Percentiles rank a stretch among this genome's conserved stretches.
phyloP scores from a whole-genome alignment of 257 asterid species.

The Sherardia arvensis region DNA sequence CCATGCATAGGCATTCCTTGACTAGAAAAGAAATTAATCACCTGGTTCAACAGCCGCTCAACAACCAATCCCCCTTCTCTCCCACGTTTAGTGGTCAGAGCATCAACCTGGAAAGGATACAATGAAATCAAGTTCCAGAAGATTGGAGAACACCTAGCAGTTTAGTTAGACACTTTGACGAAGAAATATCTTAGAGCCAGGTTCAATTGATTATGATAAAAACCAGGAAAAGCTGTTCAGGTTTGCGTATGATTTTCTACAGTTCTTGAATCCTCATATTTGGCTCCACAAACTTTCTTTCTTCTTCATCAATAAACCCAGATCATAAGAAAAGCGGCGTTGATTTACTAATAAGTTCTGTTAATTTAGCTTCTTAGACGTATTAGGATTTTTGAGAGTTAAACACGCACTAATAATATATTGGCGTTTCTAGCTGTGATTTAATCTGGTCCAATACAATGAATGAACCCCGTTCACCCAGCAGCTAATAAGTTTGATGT shows the following conservation, averaged over 20 bases:
- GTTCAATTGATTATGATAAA: neutral
- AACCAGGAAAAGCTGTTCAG: neutral
- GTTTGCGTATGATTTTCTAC: neutral
- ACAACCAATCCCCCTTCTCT: constrained; percentile 77
- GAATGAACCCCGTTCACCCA: neutral
- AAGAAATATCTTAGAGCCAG: neutral
- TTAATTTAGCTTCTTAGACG: too few relatives aligned
- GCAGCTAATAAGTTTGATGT: neutral
- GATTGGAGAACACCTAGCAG: neutral
- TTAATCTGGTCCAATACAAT: neutral
- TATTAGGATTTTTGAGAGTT: neutral
- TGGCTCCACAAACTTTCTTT: neutral
- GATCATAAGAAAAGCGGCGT: too few relatives aligned
- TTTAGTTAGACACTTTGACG: neutral
- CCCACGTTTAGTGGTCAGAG: constrained; percentile 68
- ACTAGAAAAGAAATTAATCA: neutral
- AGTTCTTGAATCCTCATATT: neutral
- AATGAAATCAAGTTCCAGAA: neutral
- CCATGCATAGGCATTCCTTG: neutral
- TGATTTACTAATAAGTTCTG: too few relatives aligned
- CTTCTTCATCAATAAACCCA: neutral
- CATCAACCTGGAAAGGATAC: constrained; percentile 49
- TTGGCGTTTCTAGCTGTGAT: neutral
- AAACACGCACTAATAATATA: neutral
- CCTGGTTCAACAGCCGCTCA: constrained; percentile 68